Conservation (phyloP, 1,284 basidiomycete genomes). For the Malassezia furfur region DNA sequence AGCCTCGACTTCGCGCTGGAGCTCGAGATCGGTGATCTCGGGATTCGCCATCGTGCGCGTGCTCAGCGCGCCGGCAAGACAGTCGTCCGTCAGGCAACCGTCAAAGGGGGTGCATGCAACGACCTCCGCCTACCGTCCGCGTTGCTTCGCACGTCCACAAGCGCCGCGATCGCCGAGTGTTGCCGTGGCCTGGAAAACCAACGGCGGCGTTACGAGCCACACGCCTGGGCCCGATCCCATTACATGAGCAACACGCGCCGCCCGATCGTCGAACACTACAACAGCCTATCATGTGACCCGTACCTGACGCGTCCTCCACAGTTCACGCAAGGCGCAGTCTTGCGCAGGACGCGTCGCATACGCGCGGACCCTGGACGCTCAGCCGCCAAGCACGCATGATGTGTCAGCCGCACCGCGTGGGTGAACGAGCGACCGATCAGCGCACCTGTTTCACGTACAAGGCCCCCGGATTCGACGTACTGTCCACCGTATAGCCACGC, state of each 20-base stretch:
- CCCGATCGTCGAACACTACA: background rate
- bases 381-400: too few relatives aligned
- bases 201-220: too few relatives aligned
- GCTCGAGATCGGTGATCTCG: slow-evolving; percentile 21
- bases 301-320: background rate
- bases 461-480: slow-evolving; percentile 4
- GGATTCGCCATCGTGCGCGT: slow-evolving; percentile 5
- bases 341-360: slow-evolving; percentile 1
- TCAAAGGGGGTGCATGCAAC: too few relatives aligned
- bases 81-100: too few relatives aligned
- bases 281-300: background rate
- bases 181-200: too few relatives aligned
- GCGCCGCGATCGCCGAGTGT: too few relatives aligned
- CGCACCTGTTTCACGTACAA: slow-evolving; percentile 11
- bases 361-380: too few relatives aligned
- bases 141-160: too few relatives aligned
- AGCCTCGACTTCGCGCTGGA: slow-evolving; percentile 43
- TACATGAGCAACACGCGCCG: slow-evolving; percentile 1
- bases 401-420: too few relatives aligned
- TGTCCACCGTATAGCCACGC: slow-evolving; percentile 9
- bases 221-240: background rate
- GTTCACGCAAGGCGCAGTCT: background rate
- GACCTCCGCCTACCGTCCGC: too few relatives aligned
- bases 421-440: background rate
- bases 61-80: too few relatives aligned